Evolutionary conservation across 2,329 filamentous ascomycete genomes (phyloP), one percentile per base, ranked within the genome.

Genomic region (Ophiocordyceps camponoti-leonardi): DNA sequence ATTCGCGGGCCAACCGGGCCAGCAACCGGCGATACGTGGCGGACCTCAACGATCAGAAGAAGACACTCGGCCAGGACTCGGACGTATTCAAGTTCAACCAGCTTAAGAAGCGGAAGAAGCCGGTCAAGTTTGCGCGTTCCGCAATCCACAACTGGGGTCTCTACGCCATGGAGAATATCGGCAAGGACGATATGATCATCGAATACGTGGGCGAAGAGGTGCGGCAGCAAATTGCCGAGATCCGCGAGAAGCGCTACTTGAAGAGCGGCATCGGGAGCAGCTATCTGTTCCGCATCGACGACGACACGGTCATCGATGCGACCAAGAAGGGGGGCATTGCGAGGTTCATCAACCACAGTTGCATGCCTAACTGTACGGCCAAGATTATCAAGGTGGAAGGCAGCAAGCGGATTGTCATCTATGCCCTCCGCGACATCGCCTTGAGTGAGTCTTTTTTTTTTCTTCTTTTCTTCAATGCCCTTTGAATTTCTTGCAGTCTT

Each of bases 301-400:
- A 98, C 59, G 90, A 92, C 56, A 94, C 88, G 1, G 90, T 98
- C 53, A 86, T 98, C 49, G 92, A 98, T 66, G 92, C 92, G 42
- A 98, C 92, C 22, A 98, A 98, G 70, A 92, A 94, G 68, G 92
- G 92, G 49, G 92, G 92, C 47, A 98, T 98, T 64, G 92, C 92
- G 30, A 77, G 92, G 41, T 98, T 98, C 65, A 98, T 98, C 73
- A 98, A 98, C 61, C 86, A 98, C 64, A 94, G 86, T 61, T 98
- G 92, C 64, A 92, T 87, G 67, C 92, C 92, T 7, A 98, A 96
- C 61, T 98, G 92, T 66, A 98, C 92, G 37, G 92, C 92, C 51
- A 98, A 96, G 69, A 98, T 98, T 59, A 98, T 98, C 67, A 93
- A 93, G 63, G 92, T 96, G 46, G 92, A 98, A 59, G 90, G 90